Base-by-base conservation (phyloP, 1,284 basidiomycete species). In the Bondarzewia mesenterica region DNA sequence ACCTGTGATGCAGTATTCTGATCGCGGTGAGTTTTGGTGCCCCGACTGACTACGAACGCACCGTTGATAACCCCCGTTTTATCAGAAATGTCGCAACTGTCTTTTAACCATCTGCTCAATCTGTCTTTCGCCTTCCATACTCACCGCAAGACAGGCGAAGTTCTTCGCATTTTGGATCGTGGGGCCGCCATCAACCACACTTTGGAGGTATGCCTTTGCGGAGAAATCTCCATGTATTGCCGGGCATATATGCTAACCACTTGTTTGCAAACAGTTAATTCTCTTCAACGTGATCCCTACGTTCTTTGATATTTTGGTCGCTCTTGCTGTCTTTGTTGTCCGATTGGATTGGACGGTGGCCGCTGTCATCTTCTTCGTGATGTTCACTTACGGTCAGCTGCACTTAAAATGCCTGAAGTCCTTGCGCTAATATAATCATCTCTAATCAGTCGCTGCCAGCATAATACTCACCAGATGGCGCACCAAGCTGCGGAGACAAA, bases 91-190 rank as follows among this genome's bases (percentile, higher is more conserved):
- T 85, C 84, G 0, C 77, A 83, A 57, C 70, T 90, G 49, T 83
- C 85, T 4, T 88, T 86, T 63, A 80, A 89, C 51, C 89, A 90
- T 57, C 64, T 92, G 8, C 72, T 93, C 14, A 86, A 87, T 53
- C 77, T 95, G 20, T 88, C 85, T 7, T 82, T 93, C 56, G 78
- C 84, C n/a, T 94, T 88, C 77, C 86, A 93, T 65, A 84, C 80
- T 10, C 78, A 77, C 53, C 77, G 79, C 52, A 80, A 81, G 66
- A 83, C 80, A 3, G 81, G 80, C 26, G 81, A 84, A 58, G 69
- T 83, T 14, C 67, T 83, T 14, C 70, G 80, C n/a, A 82, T 82
- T 52, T 67, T 85, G n/a, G 79, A 81, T 53, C 71, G 80, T 45
- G 80, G 80, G 12, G 69, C 75, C 3, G 75, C 77, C 2, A 77